Percentiles rank a stretch among this genome's conserved stretches.
These are phyloP conservation scores for Alternaria sp. DNA, from an alignment of 2,329 filamentous ascomycete genomes.

Conservation along the genomic window DNA sequence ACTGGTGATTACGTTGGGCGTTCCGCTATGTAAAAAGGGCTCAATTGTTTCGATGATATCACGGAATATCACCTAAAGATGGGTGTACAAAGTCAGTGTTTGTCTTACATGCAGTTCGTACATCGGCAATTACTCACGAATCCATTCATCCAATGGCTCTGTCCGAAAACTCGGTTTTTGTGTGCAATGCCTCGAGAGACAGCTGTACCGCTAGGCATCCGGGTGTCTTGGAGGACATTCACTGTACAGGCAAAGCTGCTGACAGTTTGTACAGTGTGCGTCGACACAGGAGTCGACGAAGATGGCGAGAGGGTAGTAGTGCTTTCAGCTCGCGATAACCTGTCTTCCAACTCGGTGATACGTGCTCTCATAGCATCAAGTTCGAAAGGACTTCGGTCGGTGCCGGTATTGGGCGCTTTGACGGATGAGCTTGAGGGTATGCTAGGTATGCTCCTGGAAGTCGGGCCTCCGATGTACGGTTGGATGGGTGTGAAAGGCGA, in stretches of 20 bases:
- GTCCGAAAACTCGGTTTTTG: conserved; percentile 64
- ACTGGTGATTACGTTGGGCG: conserved; percentile 43
- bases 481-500: background rate
- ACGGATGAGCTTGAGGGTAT: background rate
- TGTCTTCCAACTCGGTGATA: conserved; percentile 55
- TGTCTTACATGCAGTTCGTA: too few relatives aligned
- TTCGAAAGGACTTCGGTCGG: conserved; percentile 33
- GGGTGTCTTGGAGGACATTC: conserved; percentile 51
- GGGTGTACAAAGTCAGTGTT: too few relatives aligned
- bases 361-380: conserved; percentile 49
- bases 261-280: conserved; percentile 43
- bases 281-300: conserved; percentile 27
- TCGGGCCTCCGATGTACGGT: background rate
- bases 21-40: conserved; percentile 46
- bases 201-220: conserved; percentile 35
- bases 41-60: conserved; percentile 57
- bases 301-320: background rate
- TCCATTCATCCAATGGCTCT: conserved; percentile 64
- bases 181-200: conserved; percentile 57
- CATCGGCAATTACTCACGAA: conserved; percentile 28
- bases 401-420: conserved; percentile 13
- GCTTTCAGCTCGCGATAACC: conserved; percentile 27
- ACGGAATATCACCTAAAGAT: conserved; percentile 38
- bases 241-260: conserved; percentile 54
- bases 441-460: background rate